phyloP scores from a whole-genome alignment of 257 asterid genomes.

The Nicotiana noctiflora region DNA sequence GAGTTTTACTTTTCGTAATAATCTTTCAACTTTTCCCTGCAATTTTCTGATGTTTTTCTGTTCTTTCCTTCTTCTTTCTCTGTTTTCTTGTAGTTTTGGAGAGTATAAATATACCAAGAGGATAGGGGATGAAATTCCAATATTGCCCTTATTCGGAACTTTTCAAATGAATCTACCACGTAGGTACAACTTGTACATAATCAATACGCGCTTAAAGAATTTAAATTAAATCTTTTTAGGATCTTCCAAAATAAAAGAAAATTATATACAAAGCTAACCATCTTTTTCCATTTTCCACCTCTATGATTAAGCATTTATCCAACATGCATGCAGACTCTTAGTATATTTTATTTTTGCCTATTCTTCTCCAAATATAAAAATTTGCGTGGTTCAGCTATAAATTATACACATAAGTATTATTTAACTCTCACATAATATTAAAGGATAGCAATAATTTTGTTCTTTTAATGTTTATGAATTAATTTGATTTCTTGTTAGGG shows the following conservation, averaged over 20 bases:
- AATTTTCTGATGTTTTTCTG: conserved; percentile 13
- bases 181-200: neutral
- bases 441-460: neutral
- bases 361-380: neutral
- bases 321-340: neutral
- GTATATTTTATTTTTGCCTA: neutral
- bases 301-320: conserved; percentile 1
- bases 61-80: conserved; percentile 15
- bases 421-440: neutral
- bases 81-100: conserved; percentile 7
- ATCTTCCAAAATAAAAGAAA: neutral
- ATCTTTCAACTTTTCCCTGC: neutral
- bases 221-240: conserved; percentile 1
- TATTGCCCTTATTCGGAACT: conserved; percentile 22
- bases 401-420: neutral
- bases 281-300: neutral
- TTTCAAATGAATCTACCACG: neutral
- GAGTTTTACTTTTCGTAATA: neutral
- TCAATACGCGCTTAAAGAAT: conserved; percentile 14
- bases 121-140: conserved; percentile 22
- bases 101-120: conserved; percentile 16
- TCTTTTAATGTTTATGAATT: neutral
- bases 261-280: neutral
- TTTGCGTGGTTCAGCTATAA: neutral
- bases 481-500: neutral